Evolutionary conservation across 2,329 filamentous ascomycete species (phyloP).

Genomic region (Alternaria angustiovoidea): DNA sequence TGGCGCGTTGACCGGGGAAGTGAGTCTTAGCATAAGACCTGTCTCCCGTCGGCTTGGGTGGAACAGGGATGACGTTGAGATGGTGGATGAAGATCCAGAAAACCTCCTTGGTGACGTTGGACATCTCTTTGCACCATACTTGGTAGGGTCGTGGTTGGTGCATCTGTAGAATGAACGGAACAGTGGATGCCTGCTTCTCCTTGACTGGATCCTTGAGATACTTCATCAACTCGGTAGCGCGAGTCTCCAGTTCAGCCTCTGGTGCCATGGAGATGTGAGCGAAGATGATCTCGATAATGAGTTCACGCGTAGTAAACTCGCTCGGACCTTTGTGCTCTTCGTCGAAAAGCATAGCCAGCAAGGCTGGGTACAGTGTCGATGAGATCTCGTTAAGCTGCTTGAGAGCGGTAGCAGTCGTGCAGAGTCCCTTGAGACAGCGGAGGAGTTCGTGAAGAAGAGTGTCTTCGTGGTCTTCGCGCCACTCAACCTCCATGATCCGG

Average conservation of each 20-base stretch:
- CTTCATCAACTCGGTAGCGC: constrained; percentile 76
- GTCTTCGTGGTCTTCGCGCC: constrained; percentile 98
- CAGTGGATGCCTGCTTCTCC: constrained; percentile 76
- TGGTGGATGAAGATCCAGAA: constrained; percentile 99
- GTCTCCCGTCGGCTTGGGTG: constrained; percentile 42
- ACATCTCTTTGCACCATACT: constrained; percentile 91
- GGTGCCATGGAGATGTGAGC: constrained; percentile 77
- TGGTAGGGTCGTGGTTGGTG: constrained; percentile 86
- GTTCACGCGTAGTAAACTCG: constrained; percentile 91
- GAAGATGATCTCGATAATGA: constrained; percentile 88
- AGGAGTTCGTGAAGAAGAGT: constrained; percentile 89
- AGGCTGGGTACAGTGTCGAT: constrained; percentile 80
- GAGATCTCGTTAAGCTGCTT: constrained; percentile 83
- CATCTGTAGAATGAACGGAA: constrained; percentile 91
- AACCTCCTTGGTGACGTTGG: constrained; percentile 94
- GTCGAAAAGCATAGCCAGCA: constrained; percentile 90
- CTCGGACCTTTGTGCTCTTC: constrained; percentile 98
- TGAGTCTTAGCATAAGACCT: constrained; percentile 66
- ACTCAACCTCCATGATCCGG: constrained; percentile 94
- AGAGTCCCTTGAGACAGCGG: constrained; percentile 91
- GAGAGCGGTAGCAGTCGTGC: constrained; percentile 87
- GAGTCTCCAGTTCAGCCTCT: constrained; percentile 66
- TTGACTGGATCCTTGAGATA: constrained; percentile 80
- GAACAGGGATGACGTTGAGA: constrained; percentile 81
- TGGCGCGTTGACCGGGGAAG: constrained; percentile 86